Conservation (phyloP, 208 protist genomes). For the Herpetomonas muscarum region DNA sequence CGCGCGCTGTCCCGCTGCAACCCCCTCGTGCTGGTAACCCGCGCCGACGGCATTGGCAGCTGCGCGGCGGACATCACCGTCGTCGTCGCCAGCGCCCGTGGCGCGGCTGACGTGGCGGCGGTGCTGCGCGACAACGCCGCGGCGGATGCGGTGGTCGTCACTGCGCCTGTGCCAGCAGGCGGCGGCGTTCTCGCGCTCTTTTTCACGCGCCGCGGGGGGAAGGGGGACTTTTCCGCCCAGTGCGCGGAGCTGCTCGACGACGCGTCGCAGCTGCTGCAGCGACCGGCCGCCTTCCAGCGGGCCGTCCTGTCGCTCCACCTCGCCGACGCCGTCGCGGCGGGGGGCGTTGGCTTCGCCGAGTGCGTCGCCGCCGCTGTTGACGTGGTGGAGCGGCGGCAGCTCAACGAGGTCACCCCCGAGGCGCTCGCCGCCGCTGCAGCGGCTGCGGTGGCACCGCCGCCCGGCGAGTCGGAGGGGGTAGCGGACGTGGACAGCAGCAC, state of each 20-base stretch:
- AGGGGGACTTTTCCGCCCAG: constrained; percentile 22
- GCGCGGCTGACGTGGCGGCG: neutral
- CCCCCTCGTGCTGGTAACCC: constrained; percentile 22
- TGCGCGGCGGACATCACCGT: neutral
- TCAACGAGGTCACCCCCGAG: constrained; percentile 20
- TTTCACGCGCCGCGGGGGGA: constrained; percentile 8
- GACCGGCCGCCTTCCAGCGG: constrained; percentile 29
- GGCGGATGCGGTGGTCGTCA: constrained; percentile 6
- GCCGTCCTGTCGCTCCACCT: constrained; percentile 29
- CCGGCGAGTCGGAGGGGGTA: neutral
- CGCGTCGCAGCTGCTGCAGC: constrained; percentile 11
- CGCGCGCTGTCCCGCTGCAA: constrained; percentile 35
- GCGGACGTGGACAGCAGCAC: neutral
- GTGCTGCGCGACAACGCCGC: neutral
- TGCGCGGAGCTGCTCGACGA: constrained; percentile 23
- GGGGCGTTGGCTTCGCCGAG: constrained; percentile 7
- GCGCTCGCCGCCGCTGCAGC: constrained; percentile 7
- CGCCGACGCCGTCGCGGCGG: neutral
- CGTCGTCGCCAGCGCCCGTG: constrained; percentile 1
- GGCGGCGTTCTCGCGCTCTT: constrained; percentile 26
- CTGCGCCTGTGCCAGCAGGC: constrained; percentile 8
- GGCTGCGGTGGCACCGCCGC: constrained; percentile 9
- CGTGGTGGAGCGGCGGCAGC: constrained; percentile 22
- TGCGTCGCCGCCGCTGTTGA: constrained; percentile 9
- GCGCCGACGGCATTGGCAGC: neutral